phyloP scores from a whole-genome alignment of 768 basidiomycete species.

The Candolleomyces eurysporus region DNA sequence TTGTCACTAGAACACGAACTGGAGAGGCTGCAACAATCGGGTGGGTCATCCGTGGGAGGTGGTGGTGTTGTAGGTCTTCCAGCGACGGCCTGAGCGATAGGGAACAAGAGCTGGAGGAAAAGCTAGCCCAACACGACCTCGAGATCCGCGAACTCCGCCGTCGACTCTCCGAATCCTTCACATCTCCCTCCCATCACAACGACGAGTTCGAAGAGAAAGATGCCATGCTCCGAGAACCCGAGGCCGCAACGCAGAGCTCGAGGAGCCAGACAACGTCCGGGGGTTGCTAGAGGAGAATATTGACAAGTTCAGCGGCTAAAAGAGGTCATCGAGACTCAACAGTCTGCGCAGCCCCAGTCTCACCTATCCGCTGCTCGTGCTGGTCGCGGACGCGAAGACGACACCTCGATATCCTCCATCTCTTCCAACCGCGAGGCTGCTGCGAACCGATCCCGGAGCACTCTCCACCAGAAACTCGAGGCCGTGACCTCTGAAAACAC shows the following conservation, averaged over 20 bases:
- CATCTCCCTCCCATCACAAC: slow-evolving; percentile 8
- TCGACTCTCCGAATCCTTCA: slow-evolving; percentile 36
- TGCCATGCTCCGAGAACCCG: slow-evolving; percentile 51
- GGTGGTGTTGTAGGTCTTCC: slow-evolving; percentile 22
- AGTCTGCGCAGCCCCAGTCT: slow-evolving; percentile 36
- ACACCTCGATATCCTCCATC: slow-evolving; percentile 24
- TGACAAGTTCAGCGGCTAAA: slow-evolving; percentile 76
- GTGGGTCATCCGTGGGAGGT: slow-evolving; percentile 36
- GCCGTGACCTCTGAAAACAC: slow-evolving; percentile 64
- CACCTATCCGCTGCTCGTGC: no score
- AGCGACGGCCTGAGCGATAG: slow-evolving; percentile 26
- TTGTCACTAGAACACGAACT: slow-evolving; percentile 81
- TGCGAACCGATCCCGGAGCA: background rate
- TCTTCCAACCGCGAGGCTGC: background rate
- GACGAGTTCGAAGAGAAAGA: slow-evolving; percentile 39
- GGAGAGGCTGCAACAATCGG: slow-evolving; percentile 66
- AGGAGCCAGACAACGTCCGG: slow-evolving; percentile 69
- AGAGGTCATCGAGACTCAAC: slow-evolving; percentile 34
- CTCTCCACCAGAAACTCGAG: slow-evolving; percentile 43
- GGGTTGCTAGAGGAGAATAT: slow-evolving; percentile 77
- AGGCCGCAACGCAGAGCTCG: slow-evolving; percentile 66
- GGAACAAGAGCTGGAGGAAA: slow-evolving; percentile 75
- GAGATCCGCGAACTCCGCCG: slow-evolving; percentile 68
- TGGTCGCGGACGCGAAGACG: slow-evolving; percentile 33
- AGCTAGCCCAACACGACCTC: slow-evolving; percentile 67